Conservation (phyloP, 805 yeast species). For the Suhomyces vadensis region DNA sequence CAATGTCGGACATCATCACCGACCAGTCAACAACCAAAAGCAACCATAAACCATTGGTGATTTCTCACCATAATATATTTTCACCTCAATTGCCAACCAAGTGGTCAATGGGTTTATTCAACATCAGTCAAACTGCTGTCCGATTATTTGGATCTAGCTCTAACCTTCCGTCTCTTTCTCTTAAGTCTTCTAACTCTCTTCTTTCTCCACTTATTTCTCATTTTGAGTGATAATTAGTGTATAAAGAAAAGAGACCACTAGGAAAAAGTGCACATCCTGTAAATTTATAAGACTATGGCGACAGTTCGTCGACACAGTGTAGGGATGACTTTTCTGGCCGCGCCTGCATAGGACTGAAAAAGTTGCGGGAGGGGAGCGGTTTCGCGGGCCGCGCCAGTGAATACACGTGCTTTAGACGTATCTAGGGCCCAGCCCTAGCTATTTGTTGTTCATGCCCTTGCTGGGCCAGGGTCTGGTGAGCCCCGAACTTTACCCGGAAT, state of each 20-base stretch:
- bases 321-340: constrained; percentile 1
- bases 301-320: constrained; percentile 5
- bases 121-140: constrained; percentile 20
- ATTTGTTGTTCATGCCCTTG: neutral
- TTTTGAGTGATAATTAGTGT: constrained; percentile 43
- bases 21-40: constrained; percentile 8
- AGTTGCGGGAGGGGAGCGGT: neutral
- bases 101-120: constrained; percentile 1
- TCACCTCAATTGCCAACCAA: constrained; percentile 2
- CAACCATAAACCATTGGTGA: constrained; percentile 4
- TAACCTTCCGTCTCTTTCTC: constrained; percentile 99
- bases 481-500: constrained; percentile 3
- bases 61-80: constrained; percentile 1
- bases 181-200: constrained; percentile 99
- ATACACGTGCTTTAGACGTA: neutral
- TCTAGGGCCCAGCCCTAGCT: neutral
- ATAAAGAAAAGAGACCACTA: constrained; percentile 17
- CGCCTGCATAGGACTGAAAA: neutral
- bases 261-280: constrained; percentile 5
- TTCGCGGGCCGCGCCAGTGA: neutral
- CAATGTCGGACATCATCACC: constrained; percentile 1
- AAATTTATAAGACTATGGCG: constrained; percentile 12
- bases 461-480: neutral
- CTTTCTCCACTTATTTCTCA: constrained; percentile 99
- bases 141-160: constrained; percentile 99